Evolutionary conservation across 2,329 filamentous ascomycete species (phyloP).

Genomic region (Lachnellula hyalina): DNA sequence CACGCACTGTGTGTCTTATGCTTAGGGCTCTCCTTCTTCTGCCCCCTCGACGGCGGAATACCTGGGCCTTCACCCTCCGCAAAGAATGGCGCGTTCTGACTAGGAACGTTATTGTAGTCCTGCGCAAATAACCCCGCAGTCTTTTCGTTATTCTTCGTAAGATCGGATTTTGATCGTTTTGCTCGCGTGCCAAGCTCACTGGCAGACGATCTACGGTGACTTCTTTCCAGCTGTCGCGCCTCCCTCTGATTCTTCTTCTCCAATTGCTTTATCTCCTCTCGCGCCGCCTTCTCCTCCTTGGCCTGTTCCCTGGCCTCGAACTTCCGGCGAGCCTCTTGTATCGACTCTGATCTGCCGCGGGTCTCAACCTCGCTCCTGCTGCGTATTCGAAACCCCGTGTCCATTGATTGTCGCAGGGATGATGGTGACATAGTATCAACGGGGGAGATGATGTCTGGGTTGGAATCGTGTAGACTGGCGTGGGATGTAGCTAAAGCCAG

Average conservation of each 20-base stretch:
- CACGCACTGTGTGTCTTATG: constrained; percentile 56
- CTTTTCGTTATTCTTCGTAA: constrained; percentile 25
- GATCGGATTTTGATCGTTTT: constrained; percentile 34
- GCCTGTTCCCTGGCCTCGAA: constrained; percentile 56
- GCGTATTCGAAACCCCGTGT: constrained; percentile 54
- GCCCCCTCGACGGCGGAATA: neutral
- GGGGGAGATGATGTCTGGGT: constrained; percentile 22
- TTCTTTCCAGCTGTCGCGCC: constrained; percentile 45
- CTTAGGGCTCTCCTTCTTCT: constrained; percentile 34
- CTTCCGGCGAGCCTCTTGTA: constrained; percentile 56
- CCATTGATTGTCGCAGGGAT: constrained; percentile 54
- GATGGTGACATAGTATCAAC: constrained; percentile 33
- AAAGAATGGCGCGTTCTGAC: constrained; percentile 5
- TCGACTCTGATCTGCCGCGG: constrained; percentile 48
- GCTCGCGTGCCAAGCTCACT: constrained; percentile 35
- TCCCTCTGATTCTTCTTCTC: constrained; percentile 56
- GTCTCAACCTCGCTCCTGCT: constrained; percentile 56
- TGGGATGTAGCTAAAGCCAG: constrained; percentile 25
- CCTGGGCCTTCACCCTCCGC: constrained; percentile 1
- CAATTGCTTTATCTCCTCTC: constrained; percentile 51
- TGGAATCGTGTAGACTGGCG: constrained; percentile 17
- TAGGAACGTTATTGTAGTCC: constrained; percentile 16
- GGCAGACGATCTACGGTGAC: constrained; percentile 30
- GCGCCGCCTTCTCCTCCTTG: constrained; percentile 59
- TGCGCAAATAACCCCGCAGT: constrained; percentile 16